Base-by-base conservation (phyloP, 1,284 basidiomycete genomes). In the Cutaneotrichosporon dermatis region DNA sequence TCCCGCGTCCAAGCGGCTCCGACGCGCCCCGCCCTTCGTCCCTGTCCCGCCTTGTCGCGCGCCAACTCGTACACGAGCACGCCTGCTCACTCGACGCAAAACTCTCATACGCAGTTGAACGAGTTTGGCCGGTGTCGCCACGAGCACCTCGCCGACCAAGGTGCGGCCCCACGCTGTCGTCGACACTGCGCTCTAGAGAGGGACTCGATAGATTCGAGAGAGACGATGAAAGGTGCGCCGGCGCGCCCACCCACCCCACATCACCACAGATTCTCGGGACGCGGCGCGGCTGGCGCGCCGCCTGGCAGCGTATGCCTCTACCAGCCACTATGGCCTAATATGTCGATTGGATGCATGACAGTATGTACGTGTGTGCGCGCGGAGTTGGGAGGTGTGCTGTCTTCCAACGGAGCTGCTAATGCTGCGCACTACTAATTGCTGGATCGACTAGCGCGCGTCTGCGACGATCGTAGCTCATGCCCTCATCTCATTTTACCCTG, bases 1-100 rank as follows among this genome's bases (percentile, higher is more conserved):
- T 62, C 63, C 15, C 57, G 15, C 59, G 58, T 45, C 56, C 52
- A 10, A 57, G 41, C 13, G 41, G 57, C 4, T 55, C 60, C 4
- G 64, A 66, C 51, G 54, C 57, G 12, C 35, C 11, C 43, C 43
- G 36, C n/a, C 49, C 36, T 53, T 52, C 44, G 11, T 45, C 36
- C 36, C 44, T 1, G 36, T 43, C 10, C 36, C 50, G 5, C 25
- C 55, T 3, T 51, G 37, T 52, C 54, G 16, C 50, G 52, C 33
- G 42, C 42, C 1, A 52, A 51, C 51, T 53, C 49, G 16, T 53
- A 53, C 45, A 49, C 35, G 15, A 40, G 35, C 54, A 37, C 13
- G n/a, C 16, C 36, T 4, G 36, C 36, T 16, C 42, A 33, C 41
- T 53, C 56, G 36, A 13, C 48, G 25, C 48, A 51, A 15, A 44